Base-by-base conservation (phyloP, 495 filamentous ascomycete genomes). In the Tuber borchii region DNA sequence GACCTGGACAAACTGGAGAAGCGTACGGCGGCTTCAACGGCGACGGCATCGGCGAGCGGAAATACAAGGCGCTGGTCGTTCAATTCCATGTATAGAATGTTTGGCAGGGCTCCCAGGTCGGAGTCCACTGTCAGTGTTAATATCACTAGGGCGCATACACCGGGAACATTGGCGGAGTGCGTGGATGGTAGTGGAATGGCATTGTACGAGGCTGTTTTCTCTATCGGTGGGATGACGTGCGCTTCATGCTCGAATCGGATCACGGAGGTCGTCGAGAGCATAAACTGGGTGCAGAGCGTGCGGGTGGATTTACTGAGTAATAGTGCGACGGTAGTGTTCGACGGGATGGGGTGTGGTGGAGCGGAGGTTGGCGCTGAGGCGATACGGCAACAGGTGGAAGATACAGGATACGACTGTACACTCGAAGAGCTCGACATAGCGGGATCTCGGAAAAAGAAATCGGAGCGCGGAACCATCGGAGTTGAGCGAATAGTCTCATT, bases 211-310 rank as follows among this genome's bases (percentile, higher is more conserved):
- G 91, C 88, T 6, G 88, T 89, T 2, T 86, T 93, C 76, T 88
- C 90, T 9, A 90, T 97, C 71, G 89, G 87, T 22, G 92, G 92
- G 20, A 94, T 97, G 92, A 94, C 91, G 2, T 97, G 93, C 82
- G 88, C 89, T 22, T 86, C 91, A 6, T 97, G 93, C 82, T 87
- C 88, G 19, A 89, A 88, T 48, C 84, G 84, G 70, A 88, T 95
- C 76, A 91, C 88, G 20, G 83, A 87, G 42, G 89, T 88, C 9
- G 76, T 96, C 45, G 85, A 90, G 73, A 87, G 89, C 73, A 85
- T 87, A 45, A 78, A 86, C 19, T 95, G 90, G 86, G 85, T 95
- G 31, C 85, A 85, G 44, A 85, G 87, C 46, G 88, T 90, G 42
- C 86, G 87, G 9, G 87, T 96, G 70, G 92, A 91, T 81, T 84